Evolutionary conservation across 257 asterid genomes (phyloP), one percentile per base, ranked within the genome.

Genomic region (Gentiana dahurica): DNA sequence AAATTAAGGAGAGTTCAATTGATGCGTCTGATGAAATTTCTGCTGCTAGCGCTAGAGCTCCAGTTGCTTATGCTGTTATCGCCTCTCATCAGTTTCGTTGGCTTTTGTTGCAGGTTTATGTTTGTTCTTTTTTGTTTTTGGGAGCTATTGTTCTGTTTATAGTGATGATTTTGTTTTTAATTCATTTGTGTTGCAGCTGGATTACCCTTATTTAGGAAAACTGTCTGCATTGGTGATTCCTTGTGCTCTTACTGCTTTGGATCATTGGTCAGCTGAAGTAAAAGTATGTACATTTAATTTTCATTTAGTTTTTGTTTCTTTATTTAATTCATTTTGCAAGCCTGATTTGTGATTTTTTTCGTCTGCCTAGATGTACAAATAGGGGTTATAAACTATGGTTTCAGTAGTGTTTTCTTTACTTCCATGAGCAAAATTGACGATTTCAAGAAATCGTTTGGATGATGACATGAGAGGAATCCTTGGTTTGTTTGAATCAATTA

Each of bases 201-300:
- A 77, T 71, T 79, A 74, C 65, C 85, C 88, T 24, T 70, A 70
- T 62, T 61, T 88, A 51, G 97, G 97, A 65, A 87, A 78, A 74
- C 69, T 91, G 58, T 79, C 85, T 63, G 68, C 81, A 73, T 75
- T 81, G 82, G 80, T 87, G 73, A 76, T 92, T 66, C 98, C 98
- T 32, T 83, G 94, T 79, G 91, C 87, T 51, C 72, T 92, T 48
- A 78, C 92, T 47, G 83, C 94, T 65, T 88, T 92, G 55, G 98
- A 92, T 84, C 98, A 92, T 74, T 88, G 98, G 98, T 92, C 94
- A 33, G 81, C 94, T 0, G 84, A 85, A 75, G 98, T 92, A 54
- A 92, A 92, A 72, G 98, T 92, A 61, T 56, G 90, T 65, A 44
- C 55, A 32, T 45, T 43, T n/a, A 57, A 36, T n/a, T n/a, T n/a